These are phyloP conservation scores for Amauroascus verrucosus DNA, from an alignment of 2,329 filamentous ascomycete genomes.

Conservation along the genomic window DNA sequence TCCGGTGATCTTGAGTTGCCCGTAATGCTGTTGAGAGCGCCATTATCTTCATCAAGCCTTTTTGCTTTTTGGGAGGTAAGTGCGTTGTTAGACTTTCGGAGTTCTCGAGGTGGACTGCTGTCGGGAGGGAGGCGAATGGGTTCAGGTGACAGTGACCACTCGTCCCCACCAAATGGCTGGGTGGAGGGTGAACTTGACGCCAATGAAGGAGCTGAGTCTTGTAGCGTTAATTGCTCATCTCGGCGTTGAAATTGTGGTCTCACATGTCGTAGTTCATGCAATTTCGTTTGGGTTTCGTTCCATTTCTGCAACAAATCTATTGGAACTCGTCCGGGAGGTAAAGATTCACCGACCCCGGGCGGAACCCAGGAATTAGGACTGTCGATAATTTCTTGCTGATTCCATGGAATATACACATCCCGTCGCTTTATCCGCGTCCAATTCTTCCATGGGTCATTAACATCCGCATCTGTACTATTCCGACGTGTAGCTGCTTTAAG, in stretches of 20 bases:
- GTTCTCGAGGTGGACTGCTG: constrained; percentile 20
- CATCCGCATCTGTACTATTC: background rate
- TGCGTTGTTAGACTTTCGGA: background rate
- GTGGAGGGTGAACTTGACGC: background rate
- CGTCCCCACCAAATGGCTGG: background rate
- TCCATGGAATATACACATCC: constrained; percentile 39
- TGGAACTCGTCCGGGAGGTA: constrained; percentile 28
- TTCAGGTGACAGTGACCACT: background rate
- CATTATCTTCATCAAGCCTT: background rate
- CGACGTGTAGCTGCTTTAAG: background rate
- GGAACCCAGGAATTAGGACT: constrained; percentile 34
- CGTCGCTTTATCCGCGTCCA: constrained; percentile 32
- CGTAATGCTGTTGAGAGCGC: background rate
- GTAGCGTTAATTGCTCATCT: background rate
- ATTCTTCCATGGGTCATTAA: constrained; percentile 23
- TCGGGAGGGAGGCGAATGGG: constrained; percentile 21
- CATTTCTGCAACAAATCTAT: constrained; percentile 28
- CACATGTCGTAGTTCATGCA: background rate
- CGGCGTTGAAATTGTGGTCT: background rate
- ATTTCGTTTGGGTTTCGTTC: constrained; percentile 24
- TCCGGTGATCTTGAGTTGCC: background rate
- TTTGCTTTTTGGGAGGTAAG: background rate
- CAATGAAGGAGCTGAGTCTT: background rate
- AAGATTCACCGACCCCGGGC: constrained; percentile 22
- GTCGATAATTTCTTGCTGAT: constrained; percentile 44